Evolutionary conservation across 2,329 filamentous ascomycete genomes (phyloP), one percentile per base, ranked within the genome.

Genomic region (Talaromyces sp.): DNA sequence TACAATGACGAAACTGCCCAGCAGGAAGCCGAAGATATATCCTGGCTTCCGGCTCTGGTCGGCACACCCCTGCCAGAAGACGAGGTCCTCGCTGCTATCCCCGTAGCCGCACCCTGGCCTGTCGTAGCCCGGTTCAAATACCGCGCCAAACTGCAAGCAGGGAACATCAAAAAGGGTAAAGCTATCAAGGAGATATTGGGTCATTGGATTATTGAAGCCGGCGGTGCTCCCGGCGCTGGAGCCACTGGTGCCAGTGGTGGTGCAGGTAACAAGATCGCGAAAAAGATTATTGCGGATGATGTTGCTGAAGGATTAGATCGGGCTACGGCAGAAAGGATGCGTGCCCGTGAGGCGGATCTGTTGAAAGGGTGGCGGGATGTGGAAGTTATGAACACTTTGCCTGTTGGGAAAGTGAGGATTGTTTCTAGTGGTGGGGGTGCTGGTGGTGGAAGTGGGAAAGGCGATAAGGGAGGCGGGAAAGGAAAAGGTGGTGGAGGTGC

Each of bases 121-220:
- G 83, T 87, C 0, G 75, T 89, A 63, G 79, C 78, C 2, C 86
- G 85, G 64, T 91, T 90, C 79, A 97, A 97, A 79, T 98, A 97
- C 82, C 96, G 96, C 78, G 91, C 89, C 62, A 99, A 99, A 82
- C 78, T 99, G 71, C 95, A 98, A 78, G 95, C 95, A 0, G 95
- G 95, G 0, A 79, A 88, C 0, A 85, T 89, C 68, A 99, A 98
- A 83, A 97, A 97, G 80, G 94, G 95, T 10, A 98, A 97, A 76
- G 93, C 93, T 0, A 88, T 97, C 57, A 92, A 91, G 75, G 94
- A 98, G 77, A 89, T 98, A 37, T 78, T 98, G n/a, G 87, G 89
- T 58, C 85, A 86, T 66, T 97, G 94, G 93, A 84, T 89, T 68
- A 77, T 83, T 22, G 92, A 88, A 59, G 85, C 87, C 7, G 75